Evolutionary conservation across 2,329 filamentous ascomycete genomes (phyloP).

Genomic region (Emergomyces pasteurianus): DNA sequence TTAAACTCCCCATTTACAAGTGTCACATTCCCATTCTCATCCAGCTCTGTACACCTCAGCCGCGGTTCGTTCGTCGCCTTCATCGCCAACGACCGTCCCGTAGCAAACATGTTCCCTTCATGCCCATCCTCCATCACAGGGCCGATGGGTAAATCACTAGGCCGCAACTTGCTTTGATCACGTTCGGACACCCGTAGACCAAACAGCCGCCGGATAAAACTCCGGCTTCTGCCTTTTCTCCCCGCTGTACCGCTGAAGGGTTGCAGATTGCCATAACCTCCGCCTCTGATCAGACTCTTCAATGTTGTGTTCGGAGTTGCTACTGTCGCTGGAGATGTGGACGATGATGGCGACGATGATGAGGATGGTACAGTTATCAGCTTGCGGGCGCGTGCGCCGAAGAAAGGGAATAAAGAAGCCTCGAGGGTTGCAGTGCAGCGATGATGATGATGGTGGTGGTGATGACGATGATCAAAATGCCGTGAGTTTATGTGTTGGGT

Average conservation of each 20-base stretch:
- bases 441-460: neutral
- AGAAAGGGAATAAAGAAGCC: slow-evolving; percentile 20
- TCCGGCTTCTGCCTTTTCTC: slow-evolving; percentile 15
- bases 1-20: slow-evolving; percentile 92
- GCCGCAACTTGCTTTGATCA: slow-evolving; percentile 31
- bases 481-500: too few relatives aligned
- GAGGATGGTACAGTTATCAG: slow-evolving; percentile 5
- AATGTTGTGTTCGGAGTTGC: slow-evolving; percentile 2
- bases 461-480: neutral
- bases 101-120: slow-evolving; percentile 52
- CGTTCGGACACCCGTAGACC: slow-evolving; percentile 23
- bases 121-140: slow-evolving; percentile 45
- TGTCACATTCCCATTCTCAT: slow-evolving; percentile 83
- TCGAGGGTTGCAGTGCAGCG: slow-evolving; percentile 14
- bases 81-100: slow-evolving; percentile 56
- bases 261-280: neutral
- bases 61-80: slow-evolving; percentile 76
- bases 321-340: neutral
- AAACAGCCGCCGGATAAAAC: slow-evolving; percentile 25
- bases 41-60: slow-evolving; percentile 86
- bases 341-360: neutral
- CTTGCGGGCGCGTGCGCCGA: slow-evolving; percentile 7
- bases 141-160: slow-evolving; percentile 46
- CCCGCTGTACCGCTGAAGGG: slow-evolving; percentile 22
- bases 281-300: neutral